phyloP scores from a whole-genome alignment of 2,329 filamentous ascomycete genomes.

The Pseudogymnoascus sp. region DNA sequence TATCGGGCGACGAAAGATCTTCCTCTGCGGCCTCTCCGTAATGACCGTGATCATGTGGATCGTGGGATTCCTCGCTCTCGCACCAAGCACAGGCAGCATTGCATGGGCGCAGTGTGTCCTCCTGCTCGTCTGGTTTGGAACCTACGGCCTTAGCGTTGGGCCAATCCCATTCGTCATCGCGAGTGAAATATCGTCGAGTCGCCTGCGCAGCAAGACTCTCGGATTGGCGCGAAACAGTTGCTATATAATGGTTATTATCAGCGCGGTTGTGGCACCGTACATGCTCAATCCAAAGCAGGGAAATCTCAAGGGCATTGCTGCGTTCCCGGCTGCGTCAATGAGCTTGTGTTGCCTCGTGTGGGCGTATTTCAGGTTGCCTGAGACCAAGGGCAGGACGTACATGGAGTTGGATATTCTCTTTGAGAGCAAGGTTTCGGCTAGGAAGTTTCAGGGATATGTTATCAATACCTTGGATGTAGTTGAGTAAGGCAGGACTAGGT shows the following conservation, averaged over 20 bases:
- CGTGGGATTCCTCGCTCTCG: conserved; percentile 14
- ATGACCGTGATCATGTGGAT: conserved; percentile 11
- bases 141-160: conserved; percentile 25
- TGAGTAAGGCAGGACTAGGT: neutral
- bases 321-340: conserved; percentile 9
- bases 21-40: neutral
- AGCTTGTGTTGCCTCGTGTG: conserved; percentile 9
- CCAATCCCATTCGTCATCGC: conserved; percentile 12
- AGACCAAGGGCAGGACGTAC: conserved; percentile 22
- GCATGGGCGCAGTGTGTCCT: conserved; percentile 36
- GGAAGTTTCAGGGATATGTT: conserved; percentile 17
- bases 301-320: conserved; percentile 14
- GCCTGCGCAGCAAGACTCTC: conserved; percentile 36
- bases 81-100: conserved; percentile 27
- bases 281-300: conserved; percentile 37
- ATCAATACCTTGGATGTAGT: neutral
- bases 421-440: conserved; percentile 15
- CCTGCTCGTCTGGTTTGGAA: conserved; percentile 34
- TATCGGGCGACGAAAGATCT: conserved; percentile 11
- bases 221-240: conserved; percentile 45
- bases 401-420: conserved; percentile 24
- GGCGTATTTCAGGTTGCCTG: conserved; percentile 29
- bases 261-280: conserved; percentile 60
- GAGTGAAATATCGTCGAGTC: conserved; percentile 32
- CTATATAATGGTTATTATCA: conserved; percentile 41